Conservation (phyloP, 2,329 filamentous ascomycete genomes). For the Intubia oerlemansii region DNA sequence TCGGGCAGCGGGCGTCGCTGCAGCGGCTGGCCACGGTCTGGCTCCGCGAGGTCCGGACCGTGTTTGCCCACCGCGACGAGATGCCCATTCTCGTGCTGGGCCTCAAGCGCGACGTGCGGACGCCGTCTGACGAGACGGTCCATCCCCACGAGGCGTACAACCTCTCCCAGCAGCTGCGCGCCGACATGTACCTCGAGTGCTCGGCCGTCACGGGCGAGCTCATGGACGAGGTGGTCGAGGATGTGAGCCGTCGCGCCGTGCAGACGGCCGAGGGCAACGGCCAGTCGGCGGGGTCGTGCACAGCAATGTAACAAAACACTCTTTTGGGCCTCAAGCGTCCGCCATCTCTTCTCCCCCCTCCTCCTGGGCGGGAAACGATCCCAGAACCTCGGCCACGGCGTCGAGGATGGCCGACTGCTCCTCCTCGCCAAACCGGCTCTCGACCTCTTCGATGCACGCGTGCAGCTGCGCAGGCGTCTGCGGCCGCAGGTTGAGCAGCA, state of each 20-base stretch:
- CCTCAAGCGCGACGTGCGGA: slow-evolving; percentile 37
- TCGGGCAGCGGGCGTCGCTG: slow-evolving; percentile 33
- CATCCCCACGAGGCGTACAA: slow-evolving; percentile 39
- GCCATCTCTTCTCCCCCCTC: slow-evolving; percentile 13
- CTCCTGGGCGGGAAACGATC: slow-evolving; percentile 21
- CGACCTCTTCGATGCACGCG: slow-evolving; percentile 43
- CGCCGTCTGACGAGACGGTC: slow-evolving; percentile 35
- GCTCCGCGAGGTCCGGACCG: slow-evolving; percentile 29
- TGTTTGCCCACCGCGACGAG: slow-evolving; percentile 23
- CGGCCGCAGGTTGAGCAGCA: slow-evolving; percentile 46
- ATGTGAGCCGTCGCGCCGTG: slow-evolving; percentile 34
- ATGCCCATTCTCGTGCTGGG: slow-evolving; percentile 35
- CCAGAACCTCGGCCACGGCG: slow-evolving; percentile 35
- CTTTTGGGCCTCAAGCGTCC: too few species aligned
- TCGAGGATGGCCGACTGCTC: slow-evolving; percentile 36
- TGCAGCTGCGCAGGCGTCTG: slow-evolving; percentile 34
- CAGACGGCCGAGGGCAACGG: slow-evolving; percentile 23
- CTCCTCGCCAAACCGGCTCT: slow-evolving; percentile 34
- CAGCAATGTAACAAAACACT: too few species aligned
- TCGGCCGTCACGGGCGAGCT: slow-evolving; percentile 39
- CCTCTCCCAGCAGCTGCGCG: slow-evolving; percentile 33
- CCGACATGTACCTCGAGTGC: slow-evolving; percentile 43
- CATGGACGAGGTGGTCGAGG: slow-evolving; percentile 33
- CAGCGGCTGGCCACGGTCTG: slow-evolving; percentile 38
- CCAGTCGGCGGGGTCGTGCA: too few species aligned